Evolutionary conservation across 257 asterid genomes (phyloP), one percentile per base, ranked within the genome.

Genomic region (Plantago elongata): DNA sequence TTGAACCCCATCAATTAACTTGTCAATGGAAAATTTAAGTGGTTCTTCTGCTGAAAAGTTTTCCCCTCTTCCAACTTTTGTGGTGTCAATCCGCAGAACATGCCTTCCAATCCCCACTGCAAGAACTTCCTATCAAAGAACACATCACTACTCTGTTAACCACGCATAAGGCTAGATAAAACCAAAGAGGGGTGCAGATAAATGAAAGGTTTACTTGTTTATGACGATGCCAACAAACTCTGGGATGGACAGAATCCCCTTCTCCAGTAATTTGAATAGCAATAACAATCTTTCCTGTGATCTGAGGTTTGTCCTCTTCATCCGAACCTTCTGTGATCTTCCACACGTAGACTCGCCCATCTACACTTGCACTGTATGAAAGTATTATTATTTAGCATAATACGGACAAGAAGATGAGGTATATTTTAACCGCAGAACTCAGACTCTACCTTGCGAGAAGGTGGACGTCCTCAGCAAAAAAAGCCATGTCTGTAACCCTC

Each of bases 401-500:
- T 40, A 70, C 67, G 43, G 30, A 57, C 45, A 60, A 62, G 45
- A 38, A 22, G 54, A 61, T 46, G 62, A 30, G 62, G 9, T 64
- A 18, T n/a, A n/a, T n/a, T 22, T 57, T 9, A 75, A 57, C 48
- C 13, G 45, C 44, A 9, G 17, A 69, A 54, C 14, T 22, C 15
- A 22, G 66, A 51, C 14, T 44, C 62, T 84, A 92, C 99, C 99
- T 87, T 45, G 99, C 99, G 85, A 90, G 75, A 67, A 94, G 88
- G 80, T 82, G 96, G 72, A 94, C 99, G 79, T 94, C 99, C 74
- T 94, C 95, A 9, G 97, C 97, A 76, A 93, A 94, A 84, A 94
- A 93, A 69, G 95, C 96, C 99, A 89, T 94, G 76, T 94, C 99
- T 7, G 99, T 90, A 65, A 90, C 99, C 85, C 96, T 90, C 99